A percentile compares a stretch with the other conserved stretches of the same genome.
phyloP scores from a whole-genome alignment of 257 asterid species.

The Haberlea rhodopensis region DNA sequence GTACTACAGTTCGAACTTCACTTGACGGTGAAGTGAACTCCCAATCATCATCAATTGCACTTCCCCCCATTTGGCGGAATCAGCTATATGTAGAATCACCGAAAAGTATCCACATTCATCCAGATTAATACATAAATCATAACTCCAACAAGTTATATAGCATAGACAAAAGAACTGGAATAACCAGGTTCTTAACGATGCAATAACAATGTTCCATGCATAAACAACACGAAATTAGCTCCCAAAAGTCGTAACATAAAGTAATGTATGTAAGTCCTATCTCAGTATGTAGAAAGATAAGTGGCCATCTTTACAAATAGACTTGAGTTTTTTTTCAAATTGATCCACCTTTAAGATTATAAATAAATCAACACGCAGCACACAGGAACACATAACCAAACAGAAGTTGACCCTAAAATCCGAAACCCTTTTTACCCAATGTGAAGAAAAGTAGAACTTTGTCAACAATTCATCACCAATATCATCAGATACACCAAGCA shows the following conservation, averaged over 20 bases:
- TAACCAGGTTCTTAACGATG: not conserved
- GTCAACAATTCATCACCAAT: not conserved
- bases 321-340: no score
- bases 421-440: not conserved
- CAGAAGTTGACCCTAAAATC: not conserved
- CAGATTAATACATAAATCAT: not conserved
- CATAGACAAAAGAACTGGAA: not conserved
- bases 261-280: no score
- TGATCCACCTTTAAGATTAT: no score
- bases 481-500: not conserved
- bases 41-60: slow-evolving; percentile 72
- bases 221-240: not conserved
- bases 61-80: slow-evolving; percentile 61
- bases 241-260: not conserved
- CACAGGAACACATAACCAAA: no score
- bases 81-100: slow-evolving; percentile 25
- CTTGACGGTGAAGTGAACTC: slow-evolving; percentile 51
- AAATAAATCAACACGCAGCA: no score
- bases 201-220: no score
- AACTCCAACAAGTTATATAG: not conserved
- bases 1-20: slow-evolving; percentile 61
- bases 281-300: not conserved
- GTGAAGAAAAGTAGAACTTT: not conserved
- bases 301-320: not conserved
- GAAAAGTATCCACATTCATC: not conserved